Evolutionary conservation across 257 asterid species (phyloP), one percentile per base, ranked within the genome.

Genomic region (Fraxinus excelsior): DNA sequence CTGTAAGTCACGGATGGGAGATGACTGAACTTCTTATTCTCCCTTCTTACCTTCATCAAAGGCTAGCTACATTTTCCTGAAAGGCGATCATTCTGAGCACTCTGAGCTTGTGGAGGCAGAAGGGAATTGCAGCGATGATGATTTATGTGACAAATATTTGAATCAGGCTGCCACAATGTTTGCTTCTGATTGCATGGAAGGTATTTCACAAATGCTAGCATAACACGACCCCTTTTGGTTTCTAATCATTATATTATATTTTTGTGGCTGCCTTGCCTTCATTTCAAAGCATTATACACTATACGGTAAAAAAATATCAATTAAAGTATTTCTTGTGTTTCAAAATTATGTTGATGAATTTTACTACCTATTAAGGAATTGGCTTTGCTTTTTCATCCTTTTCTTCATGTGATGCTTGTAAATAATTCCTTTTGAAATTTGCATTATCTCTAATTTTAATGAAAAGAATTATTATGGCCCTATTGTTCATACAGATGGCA

Each of bases 11-110:
- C 68, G 46, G 31, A 70, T 42, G 74, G 62, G 40, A 74, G 66
- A 58, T 78, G 74, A 49, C 77, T 70, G 42, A 75, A 76, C 68
- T 80, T 83, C 69, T 87, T 60, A 84, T 80, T 74, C 77, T 70
- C 70, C 79, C 74, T 77, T 74, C 82, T 74, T 80, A 42, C 77
- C 32, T 80, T 82, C 82, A 67, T 73, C 80, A 82, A 87, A 91
- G 99, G 98, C 97, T 78, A 84, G 96, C 89, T 13, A 81, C 83
- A 89, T 90, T 77, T 88, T 81, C 38, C 58, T 82, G 82, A 91
- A 88, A 84, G 93, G 91, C 64, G 97, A 90, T 71, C 86, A 78
- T 46, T 64, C 23, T 82, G 97, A 91, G 83, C 79, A 75, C 28
- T 65, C 74, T 31, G 85, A 83, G 80, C 49, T 85, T 81, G 83